Base-by-base conservation (phyloP, 805 yeast species). In the Wickerhamomyces silvicola region DNA sequence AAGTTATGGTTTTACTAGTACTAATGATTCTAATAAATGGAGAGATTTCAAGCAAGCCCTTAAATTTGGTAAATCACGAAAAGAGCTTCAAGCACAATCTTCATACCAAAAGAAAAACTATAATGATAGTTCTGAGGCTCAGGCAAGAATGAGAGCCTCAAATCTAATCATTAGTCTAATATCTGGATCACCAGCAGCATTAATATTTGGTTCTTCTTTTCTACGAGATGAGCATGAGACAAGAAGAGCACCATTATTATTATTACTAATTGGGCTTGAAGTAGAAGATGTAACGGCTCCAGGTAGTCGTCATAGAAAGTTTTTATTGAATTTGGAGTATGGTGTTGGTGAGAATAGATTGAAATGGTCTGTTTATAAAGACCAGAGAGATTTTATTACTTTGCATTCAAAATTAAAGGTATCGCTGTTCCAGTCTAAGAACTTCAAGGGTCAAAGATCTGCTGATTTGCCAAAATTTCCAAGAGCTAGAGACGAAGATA, bases 281-380 rank as follows among this genome's bases (percentile, higher is more conserved):
- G 66, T 92, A 5, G 57, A 70, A 25, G 78, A 75, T 41, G 55
- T 66, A 8, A 63, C 77, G 1, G 22, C 63, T 45, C 32, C 40
- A 4, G 44, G 43, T 11, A 42, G 37, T 23, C 42, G 36, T 10
- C 64, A 62, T 30, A 55, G 57, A 35, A 70, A 65, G 33, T 81
- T 72, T 44, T 65, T 72, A 37, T 62, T 92, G n/a, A 83, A 81
- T 30, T 62, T 92, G 27, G 95, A 88, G 51, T 92, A 92, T 50
- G 98, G 97, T 6, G 74, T 87, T 20, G 95, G 95, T 2, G 72
- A 76, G 6, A 74, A 78, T 35, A 60, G 87, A 33, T 62, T 87
- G 45, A 73, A 74, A 45, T 92, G 98, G 98, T 64, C 79, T 1
- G 72, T 92, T 6, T 66, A 75, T 18, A 81, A 80, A 46, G 80